Evolutionary conservation across 2,329 filamentous ascomycete genomes (phyloP).

Genomic region (Trichoderma pleuroti): DNA sequence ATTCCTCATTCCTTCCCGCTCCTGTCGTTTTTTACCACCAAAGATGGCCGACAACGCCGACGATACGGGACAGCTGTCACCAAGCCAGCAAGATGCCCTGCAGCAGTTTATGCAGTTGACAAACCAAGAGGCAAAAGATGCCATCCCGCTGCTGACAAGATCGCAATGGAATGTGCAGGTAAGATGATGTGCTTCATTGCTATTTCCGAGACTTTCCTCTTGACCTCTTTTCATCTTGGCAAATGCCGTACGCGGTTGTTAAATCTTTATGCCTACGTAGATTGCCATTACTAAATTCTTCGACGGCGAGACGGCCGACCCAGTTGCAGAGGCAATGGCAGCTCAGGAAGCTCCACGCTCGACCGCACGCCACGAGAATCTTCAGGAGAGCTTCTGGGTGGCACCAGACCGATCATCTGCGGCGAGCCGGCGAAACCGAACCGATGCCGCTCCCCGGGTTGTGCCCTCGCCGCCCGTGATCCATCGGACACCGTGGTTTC

Average conservation of each 20-base stretch:
- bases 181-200: conserved; percentile 15
- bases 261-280: conserved; percentile 43
- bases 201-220: background rate
- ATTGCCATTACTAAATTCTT: conserved; percentile 98
- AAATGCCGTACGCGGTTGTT: background rate
- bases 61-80: conserved; percentile 67
- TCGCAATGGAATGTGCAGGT: conserved; percentile 97
- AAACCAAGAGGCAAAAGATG: conserved; percentile 71
- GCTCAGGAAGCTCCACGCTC: conserved; percentile 60
- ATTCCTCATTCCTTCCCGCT: background rate
- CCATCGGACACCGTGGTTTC: conserved; percentile 68
- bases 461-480: conserved; percentile 70
- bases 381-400: conserved; percentile 57
- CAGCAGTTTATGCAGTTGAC: conserved; percentile 88
- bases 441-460: conserved; percentile 76
- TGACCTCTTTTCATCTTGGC: background rate
- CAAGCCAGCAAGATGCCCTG: conserved; percentile 76
- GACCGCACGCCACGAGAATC: conserved; percentile 67
- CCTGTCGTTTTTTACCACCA: background rate
- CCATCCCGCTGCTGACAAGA: conserved; percentile 72
- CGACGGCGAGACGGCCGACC: conserved; percentile 86
- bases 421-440: conserved; percentile 30
- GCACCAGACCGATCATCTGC: conserved; percentile 23
- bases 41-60: conserved; percentile 34
- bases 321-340: conserved; percentile 70